Evolutionary conservation across 805 yeast species (phyloP), one percentile per base, ranked within the genome.

Genomic region (Blastobotrys terrestris): DNA sequence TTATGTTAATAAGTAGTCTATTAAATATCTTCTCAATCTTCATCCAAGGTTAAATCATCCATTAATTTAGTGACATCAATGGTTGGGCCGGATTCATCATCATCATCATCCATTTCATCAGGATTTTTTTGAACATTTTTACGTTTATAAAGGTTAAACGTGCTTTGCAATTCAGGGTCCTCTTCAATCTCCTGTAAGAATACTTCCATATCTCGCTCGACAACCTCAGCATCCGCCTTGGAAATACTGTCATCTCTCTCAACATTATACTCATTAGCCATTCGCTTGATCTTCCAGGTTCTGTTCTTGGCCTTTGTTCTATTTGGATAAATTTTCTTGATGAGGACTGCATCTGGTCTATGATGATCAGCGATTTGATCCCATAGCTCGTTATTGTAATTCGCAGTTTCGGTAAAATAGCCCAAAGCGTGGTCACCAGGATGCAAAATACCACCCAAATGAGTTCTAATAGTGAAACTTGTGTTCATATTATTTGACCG

Each of bases 141-240:
- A 19, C 84, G 81, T 73, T 90, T 94, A 76, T 94, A 94, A 64
- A 94, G 65, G 67, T 94, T 92, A 69, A 94, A 81, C 46, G 89
- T 82, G 63, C 85, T 90, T 76, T 99, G 86, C 68, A 94, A 79
- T 68, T 94, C 99, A 52, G 83, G 83, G 72, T 94, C 99, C 72
- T 94, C 98, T 75, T 94, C 99, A 68, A 94, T 81, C 70, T 94
- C 97, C 73, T 89, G 97, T 73, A 94, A 80, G 87, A 94, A 94
- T 60, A 85, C 67, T 73, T 92, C 99, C 74, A 89, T 94, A 72
- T 92, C 99, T 70, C 81, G 84, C 72, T 92, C 97, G 3, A 95
- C 96, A 63, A 87, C 79, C 68, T 89, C 98, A 63, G 82, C 83
- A 58, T 90, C 97, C 70, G 87, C 94, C 74, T 80, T 85, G 39